These are phyloP conservation scores for Diaporthe velutina DNA, from an alignment of 2,329 filamentous ascomycete species.

Conservation along the genomic window DNA sequence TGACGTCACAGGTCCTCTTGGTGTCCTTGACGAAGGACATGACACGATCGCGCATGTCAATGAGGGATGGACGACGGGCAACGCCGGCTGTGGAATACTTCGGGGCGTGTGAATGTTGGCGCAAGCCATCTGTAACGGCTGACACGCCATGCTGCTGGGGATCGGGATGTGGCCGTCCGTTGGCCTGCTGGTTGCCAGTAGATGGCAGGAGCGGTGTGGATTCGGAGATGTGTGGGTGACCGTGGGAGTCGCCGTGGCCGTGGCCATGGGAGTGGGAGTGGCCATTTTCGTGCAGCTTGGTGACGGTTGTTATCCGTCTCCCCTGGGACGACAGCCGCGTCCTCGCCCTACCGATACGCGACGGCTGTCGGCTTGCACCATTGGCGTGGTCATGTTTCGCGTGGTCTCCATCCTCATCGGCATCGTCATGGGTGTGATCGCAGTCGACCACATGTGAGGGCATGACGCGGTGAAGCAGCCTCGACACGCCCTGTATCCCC, in stretches of 20 bases:
- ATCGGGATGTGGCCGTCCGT: conserved; percentile 44
- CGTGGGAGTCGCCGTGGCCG: conserved; percentile 37
- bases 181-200: conserved; percentile 43
- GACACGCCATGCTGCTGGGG: conserved; percentile 47
- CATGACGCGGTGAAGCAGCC: conserved; percentile 79
- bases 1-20: conserved; percentile 72
- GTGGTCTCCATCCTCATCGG: conserved; percentile 46
- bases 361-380: conserved; percentile 39
- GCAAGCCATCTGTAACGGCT: conserved; percentile 47
- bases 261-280: conserved; percentile 41
- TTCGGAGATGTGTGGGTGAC: conserved; percentile 50
- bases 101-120: conserved; percentile 21
- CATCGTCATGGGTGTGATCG: conserved; percentile 78
- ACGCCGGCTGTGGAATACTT: background rate
- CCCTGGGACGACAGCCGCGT: conserved; percentile 39
- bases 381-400: conserved; percentile 47
- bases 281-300: conserved; percentile 35
- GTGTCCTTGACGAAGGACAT: conserved; percentile 76
- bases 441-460: conserved; percentile 86
- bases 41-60: conserved; percentile 67
- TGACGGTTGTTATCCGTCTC: conserved; percentile 38
- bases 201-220: conserved; percentile 61
- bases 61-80: conserved; percentile 64
- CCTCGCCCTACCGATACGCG: conserved; percentile 36
- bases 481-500: conserved; percentile 80